Percentiles rank a stretch among this genome's conserved stretches.
phyloP scores from a whole-genome alignment of 1,139 yeast genomes.

The Hansenula sp. region DNA sequence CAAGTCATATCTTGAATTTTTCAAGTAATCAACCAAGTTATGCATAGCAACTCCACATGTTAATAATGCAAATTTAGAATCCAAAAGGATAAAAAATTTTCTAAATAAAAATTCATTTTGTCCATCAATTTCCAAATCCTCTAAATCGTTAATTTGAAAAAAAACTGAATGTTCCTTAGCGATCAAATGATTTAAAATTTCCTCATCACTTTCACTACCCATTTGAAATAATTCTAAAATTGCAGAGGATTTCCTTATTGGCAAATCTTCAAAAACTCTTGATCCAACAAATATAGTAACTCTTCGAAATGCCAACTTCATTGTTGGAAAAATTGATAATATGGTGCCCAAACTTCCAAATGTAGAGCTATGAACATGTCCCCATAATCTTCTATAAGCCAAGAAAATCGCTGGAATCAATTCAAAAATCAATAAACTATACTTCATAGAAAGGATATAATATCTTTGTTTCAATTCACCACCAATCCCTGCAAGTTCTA shows the following conservation, averaged over 20 bases:
- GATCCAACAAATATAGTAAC: not conserved
- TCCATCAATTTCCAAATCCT: not conserved
- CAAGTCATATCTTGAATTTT: not conserved
- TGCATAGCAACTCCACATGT: not conserved
- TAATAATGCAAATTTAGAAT: not conserved
- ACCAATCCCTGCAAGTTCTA: not conserved
- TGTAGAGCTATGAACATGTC: not conserved
- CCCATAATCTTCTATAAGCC: constrained; percentile 1
- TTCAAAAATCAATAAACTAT: not conserved
- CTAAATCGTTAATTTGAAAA: not conserved
- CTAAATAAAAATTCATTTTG: not conserved
- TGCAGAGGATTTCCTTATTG: not conserved
- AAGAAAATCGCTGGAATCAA: not conserved
- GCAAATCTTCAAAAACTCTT: not conserved
- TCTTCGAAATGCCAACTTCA: constrained; percentile 2
- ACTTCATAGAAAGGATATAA: not conserved
- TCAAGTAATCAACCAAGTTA: not conserved
- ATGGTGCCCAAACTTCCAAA: not conserved
- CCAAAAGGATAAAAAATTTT: not conserved
- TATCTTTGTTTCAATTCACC: not conserved
- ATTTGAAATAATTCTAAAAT: not conserved
- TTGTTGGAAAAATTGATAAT: not conserved
- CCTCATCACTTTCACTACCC: not conserved
- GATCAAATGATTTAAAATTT: not conserved
- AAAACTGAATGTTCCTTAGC: not conserved